Base-by-base conservation (phyloP, 495 filamentous ascomycete species). In the Tetracladium marchalianum region DNA sequence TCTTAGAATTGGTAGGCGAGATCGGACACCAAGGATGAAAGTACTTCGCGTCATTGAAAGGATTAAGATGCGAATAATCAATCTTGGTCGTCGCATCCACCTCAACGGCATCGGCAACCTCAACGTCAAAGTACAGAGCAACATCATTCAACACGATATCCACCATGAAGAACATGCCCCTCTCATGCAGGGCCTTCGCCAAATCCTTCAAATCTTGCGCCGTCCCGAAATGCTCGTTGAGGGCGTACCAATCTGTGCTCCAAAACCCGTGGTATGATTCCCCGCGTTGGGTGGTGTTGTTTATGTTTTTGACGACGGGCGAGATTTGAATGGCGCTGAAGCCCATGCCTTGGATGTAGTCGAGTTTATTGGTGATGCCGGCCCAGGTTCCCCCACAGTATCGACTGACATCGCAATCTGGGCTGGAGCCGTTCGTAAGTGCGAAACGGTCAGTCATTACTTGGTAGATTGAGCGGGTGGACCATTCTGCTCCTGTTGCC, bases 321-420 rank as follows among this genome's bases (percentile, higher is more conserved):
- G 80, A 82, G 40, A 88, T 90, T 84, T 84, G 88, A 36, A 88
- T 70, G 17, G 85, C 84, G 34, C 81, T 82, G 52, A 90, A 90
- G 11, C 87, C 84, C 79, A 90, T 84, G 44, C 70, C 69, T 55
- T 87, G 74, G 57, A 90, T 85, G 52, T 85, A 73, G 60, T 82
- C 80, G 24, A 85, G 64, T 46, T 80, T 71, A 27, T 82, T 73
- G 44, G 80, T 79, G 43, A 93, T 76, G 5, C 86, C 87, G 44
- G 67, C 65, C 69, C 77, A 90, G 31, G 78, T 81, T 10, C 87
- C 87, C 34, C 84, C 85, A 50, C 85, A 93, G 65, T 88, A 90
- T 35, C 70, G 66, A 8, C 64, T 35, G 39, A 62, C 47, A 1
- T 59, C 62, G 9, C 74, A 59, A 64, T 78, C 62, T 16, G 76